Base-by-base conservation (phyloP, 805 yeast genomes). In the Saccharomycopsis capsularis region DNA sequence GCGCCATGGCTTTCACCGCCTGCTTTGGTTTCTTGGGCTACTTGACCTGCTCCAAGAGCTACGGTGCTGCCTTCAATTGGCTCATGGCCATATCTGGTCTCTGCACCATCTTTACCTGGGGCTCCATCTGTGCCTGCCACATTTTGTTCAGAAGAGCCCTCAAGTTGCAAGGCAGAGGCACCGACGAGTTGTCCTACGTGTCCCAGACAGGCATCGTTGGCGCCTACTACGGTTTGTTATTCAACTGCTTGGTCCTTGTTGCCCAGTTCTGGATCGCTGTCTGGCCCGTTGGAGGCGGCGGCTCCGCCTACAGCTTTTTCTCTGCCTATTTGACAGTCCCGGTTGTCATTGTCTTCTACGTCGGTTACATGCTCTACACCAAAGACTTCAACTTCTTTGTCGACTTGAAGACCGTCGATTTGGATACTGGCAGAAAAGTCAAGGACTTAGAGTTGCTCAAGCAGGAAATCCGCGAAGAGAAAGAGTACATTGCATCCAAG, bases 211-310 rank as follows among this genome's bases (percentile, higher is more conserved):
- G 84, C 46, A 61, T 68, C 9, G 65, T 63, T 61, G 82, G 82
- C 13, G 78, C 83, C 1, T 69, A 64, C 57, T 72, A 70, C 58
- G 81, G 78, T 4, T 60, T 75, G 13, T 43, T 68, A 13, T 63
- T 81, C 55, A 75, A 79, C 61, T 44, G 66, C 11, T 67, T 79
- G 50, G 71, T 80, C 27, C 57, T 79, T 22, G 63, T 73, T 46
- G 83, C 80, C 2, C 84, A 79, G 60, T 78, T 81, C 62, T 81
- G 84, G 81, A 74, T 80, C 44, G 82, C 85, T 9, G 61, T 79
- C 44, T 79, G 69, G 59, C 85, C 87, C 44, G 63, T 81, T 45
- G 78, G 47, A 9, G 42, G 30, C 16, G n/a, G 15, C 4, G 44
- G 44, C 5, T 63, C 59, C 46, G 70, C 68, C 1, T 62, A 65